These are phyloP conservation scores for Mesotaenium endlicherianum DNA, from an alignment of 139 green algal species.

Conservation along the genomic window DNA sequence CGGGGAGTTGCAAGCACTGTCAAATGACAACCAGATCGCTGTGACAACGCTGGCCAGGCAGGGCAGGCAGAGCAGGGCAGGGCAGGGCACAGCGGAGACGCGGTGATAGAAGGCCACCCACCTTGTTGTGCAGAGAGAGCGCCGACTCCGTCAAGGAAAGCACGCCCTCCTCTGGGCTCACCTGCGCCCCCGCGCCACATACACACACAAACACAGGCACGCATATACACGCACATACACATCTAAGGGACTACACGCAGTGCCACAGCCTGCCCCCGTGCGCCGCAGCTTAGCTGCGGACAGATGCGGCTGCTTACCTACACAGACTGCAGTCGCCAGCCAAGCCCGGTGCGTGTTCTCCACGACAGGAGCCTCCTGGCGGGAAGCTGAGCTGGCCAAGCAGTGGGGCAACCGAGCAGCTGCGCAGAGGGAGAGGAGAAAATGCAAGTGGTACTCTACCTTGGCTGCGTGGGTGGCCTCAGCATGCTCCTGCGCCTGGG, in stretches of 20 bases:
- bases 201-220: background rate
- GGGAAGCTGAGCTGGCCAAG: background rate
- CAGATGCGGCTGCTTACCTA: background rate
- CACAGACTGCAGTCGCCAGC: background rate
- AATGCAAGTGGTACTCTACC: constrained; percentile 6
- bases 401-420: background rate
- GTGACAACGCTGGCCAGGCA: too few relatives aligned
- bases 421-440: background rate
- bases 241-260: background rate
- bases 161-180: constrained; percentile 66
- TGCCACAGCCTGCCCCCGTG: background rate
- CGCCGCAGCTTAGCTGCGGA: background rate
- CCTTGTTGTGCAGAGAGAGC: constrained; percentile 74
- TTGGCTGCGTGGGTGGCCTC: constrained; percentile 15
- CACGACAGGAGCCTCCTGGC: background rate
- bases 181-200: background rate
- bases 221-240: background rate
- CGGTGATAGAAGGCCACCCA: constrained; percentile 43
- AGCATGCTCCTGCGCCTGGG: constrained; percentile 7
- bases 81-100: background rate
- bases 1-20: too few relatives aligned
- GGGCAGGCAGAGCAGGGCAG: background rate
- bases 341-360: background rate
- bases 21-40: too few relatives aligned
- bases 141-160: constrained; percentile 72